Percentiles rank a stretch among this genome's conserved stretches.
Evolutionary conservation across 495 filamentous ascomycete species (phyloP).

Genomic region (Podospora australis): DNA sequence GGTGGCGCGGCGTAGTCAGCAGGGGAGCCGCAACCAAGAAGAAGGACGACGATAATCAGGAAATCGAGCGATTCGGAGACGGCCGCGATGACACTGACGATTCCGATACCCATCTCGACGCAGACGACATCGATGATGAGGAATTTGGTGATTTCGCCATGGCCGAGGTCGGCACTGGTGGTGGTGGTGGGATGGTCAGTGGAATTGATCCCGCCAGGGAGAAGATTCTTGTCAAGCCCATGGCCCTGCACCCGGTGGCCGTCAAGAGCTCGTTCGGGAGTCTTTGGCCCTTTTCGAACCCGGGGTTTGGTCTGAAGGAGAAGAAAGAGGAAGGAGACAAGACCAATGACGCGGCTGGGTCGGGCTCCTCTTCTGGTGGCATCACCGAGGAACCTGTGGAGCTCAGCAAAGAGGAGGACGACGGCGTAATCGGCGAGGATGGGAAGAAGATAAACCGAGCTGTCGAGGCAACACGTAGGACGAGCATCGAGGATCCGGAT

Average conservation of each 20-base stretch:
- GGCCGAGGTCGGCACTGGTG: slow-evolving; percentile 34
- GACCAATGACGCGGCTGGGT: neutral
- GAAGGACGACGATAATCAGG: slow-evolving; percentile 4
- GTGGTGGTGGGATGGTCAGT: slow-evolving; percentile 19
- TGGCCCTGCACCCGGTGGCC: slow-evolving; percentile 38
- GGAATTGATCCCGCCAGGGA: slow-evolving; percentile 32
- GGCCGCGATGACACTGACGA: slow-evolving; percentile 40
- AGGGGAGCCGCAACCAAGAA: slow-evolving; percentile 2
- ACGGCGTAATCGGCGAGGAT: slow-evolving; percentile 28
- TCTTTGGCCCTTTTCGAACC: slow-evolving; percentile 41
- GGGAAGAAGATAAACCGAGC: slow-evolving; percentile 41
- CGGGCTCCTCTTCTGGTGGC: neutral
- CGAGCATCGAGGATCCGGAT: slow-evolving; percentile 52
- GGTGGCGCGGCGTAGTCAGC: slow-evolving; percentile 40
- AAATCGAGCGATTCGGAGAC: slow-evolving; percentile 38
- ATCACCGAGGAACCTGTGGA: slow-evolving; percentile 27
- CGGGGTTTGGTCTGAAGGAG: slow-evolving; percentile 24
- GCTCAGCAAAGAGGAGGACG: slow-evolving; percentile 21
- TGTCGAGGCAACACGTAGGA: slow-evolving; percentile 46
- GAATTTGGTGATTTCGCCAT: slow-evolving; percentile 50
- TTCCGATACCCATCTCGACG: slow-evolving; percentile 21
- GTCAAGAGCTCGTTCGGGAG: slow-evolving; percentile 33
- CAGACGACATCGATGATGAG: slow-evolving; percentile 43
- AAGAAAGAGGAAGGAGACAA: slow-evolving; percentile 18
- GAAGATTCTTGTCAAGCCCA: slow-evolving; percentile 38